Base-by-base conservation (phyloP, 2,329 filamentous ascomycete genomes). In the Exophiala phaeomuriformis region DNA sequence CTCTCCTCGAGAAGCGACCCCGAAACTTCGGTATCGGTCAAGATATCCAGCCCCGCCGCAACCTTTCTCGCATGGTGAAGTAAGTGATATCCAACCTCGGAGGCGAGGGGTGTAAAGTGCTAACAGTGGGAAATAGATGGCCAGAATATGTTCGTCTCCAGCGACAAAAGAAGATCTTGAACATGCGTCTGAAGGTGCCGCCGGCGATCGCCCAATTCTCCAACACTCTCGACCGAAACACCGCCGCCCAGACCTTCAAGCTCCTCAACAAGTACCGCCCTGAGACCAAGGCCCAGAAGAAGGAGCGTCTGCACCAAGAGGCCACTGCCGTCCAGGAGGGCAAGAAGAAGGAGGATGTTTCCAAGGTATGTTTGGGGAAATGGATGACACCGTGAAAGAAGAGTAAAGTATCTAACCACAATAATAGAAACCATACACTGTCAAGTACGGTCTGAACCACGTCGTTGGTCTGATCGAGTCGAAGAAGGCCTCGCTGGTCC, bases 391-490 rank as follows among this genome's bases (percentile, higher is more conserved):
- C 12, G 6, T 4, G n/a, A 41, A 6, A 27, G 19, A 41, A 12
- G 39, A 41, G 7, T 27, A 9, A n/a, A n/a, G 10, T 10, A n/a
- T 7, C 9, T 12, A 7, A 7, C 33, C n/a, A 3, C 6, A 8
- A 6, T 27, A 4, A 12, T 39, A 59, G 57, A 98, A 98, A 88
- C 93, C 93, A 70, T 98, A 96, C 79, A 79, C 86, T 65, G 90
- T 93, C 83, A 98, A 98, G 86, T 98, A 96, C 78, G 93, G 93
- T 80, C 85, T 98, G 69, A 98, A 98, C 86, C 93, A 98, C 82
- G 93, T 98, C 64, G 90, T 95, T 65, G 90, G 88, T 65, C 82
- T 95, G 67, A 88, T 95, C 68, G 90, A 95, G 85, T 96, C 96
- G 84, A 98, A 98, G 89, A 98, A 98, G 86, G 91, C 93, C 64